Evolutionary conservation across 306 rosid species (phyloP).

Genomic region (Malus orientalis): DNA sequence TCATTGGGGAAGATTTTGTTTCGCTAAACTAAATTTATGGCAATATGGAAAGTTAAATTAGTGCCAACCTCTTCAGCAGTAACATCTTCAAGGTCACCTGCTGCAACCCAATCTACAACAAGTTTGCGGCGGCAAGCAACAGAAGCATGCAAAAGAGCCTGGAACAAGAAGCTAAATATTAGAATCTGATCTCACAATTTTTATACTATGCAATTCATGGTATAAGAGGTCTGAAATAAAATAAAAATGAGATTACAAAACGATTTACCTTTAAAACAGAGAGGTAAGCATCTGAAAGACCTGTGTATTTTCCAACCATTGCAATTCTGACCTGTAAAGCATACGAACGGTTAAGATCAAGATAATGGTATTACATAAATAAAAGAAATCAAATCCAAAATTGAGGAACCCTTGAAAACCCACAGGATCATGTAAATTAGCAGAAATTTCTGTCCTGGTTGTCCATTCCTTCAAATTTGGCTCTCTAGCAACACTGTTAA

Average conservation of each 20-base stretch:
- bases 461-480: slow-evolving; percentile 72
- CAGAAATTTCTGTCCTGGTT: slow-evolving; percentile 45
- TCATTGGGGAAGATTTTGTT: neutral
- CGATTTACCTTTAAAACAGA: slow-evolving; percentile 65
- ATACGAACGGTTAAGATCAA: neutral
- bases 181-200: slow-evolving; percentile 7
- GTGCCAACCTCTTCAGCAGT: slow-evolving; percentile 42
- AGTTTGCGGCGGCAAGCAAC: slow-evolving; percentile 59
- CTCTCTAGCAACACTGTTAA: slow-evolving; percentile 47
- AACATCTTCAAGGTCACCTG: slow-evolving; percentile 70
- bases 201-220: neutral
- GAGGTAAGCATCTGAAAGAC: slow-evolving; percentile 81
- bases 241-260: neutral
- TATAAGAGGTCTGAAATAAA: neutral
- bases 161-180: slow-evolving; percentile 16
- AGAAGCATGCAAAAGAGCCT: slow-evolving; percentile 86
- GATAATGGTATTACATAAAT: neutral
- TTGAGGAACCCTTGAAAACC: slow-evolving; percentile 22
- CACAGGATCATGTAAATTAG: slow-evolving; percentile 46
- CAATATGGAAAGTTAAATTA: slow-evolving; percentile 1
- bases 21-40: neutral
- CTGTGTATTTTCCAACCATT: slow-evolving; percentile 89
- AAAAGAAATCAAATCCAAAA: neutral
- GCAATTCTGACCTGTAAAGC: slow-evolving; percentile 71
- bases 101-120: slow-evolving; percentile 75